Evolutionary conservation across 345 rosid species (phyloP).

Genomic region (Dipteronia dyeriana): DNA sequence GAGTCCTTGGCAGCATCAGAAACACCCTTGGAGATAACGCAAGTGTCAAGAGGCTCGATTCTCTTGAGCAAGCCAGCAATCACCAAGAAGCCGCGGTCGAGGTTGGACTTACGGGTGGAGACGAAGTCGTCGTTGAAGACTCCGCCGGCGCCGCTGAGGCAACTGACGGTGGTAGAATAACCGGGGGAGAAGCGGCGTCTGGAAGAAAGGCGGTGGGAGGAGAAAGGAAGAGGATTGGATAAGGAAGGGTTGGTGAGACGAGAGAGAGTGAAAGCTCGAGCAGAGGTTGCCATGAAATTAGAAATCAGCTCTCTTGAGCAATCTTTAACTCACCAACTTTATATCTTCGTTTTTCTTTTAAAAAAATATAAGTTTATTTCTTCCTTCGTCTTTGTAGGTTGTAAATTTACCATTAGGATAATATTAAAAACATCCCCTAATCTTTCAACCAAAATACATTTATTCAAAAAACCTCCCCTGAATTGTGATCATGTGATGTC

Average conservation of each 20-base stretch:
- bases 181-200: conserved; percentile 26
- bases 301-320: conserved; percentile 1
- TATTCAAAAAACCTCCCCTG: no score
- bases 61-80: conserved; percentile 76
- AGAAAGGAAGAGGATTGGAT: conserved; percentile 22
- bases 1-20: conserved; percentile 89
- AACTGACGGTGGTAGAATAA: conserved; percentile 37
- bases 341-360: not conserved
- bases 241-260: conserved; percentile 40
- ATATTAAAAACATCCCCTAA: no score
- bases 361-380: no score
- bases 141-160: conserved; percentile 64
- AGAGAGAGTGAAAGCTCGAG: conserved; percentile 52
- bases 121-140: conserved; percentile 74
- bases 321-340: not conserved
- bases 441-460: no score
- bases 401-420: no score
- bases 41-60: conserved; percentile 79
- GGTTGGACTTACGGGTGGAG: conserved; percentile 68
- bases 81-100: conserved; percentile 73
- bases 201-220: conserved; percentile 23
- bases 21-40: conserved; percentile 73
- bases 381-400: no score
- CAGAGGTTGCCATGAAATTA: conserved; percentile 60
- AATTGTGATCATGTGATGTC: no score